phyloP scores from a whole-genome alignment of 805 yeast species.

The Metschnikowia noctiluminum region DNA sequence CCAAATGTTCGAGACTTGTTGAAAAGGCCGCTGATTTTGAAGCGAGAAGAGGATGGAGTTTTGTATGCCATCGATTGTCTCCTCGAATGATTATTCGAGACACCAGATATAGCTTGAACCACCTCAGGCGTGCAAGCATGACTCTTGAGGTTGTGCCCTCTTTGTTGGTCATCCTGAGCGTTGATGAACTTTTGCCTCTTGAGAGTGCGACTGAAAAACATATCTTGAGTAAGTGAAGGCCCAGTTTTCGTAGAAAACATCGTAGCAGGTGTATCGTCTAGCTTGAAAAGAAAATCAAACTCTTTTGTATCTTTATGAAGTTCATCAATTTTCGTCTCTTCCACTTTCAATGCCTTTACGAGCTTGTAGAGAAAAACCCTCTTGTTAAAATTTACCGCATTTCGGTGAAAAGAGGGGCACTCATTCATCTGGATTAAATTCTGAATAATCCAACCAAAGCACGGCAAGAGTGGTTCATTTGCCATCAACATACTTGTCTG shows the following conservation, averaged over 20 bases:
- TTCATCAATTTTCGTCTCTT: conserved; percentile 25
- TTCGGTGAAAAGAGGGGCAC: conserved; percentile 72
- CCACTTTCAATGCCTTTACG: conserved; percentile 37
- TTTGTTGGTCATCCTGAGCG: conserved; percentile 18
- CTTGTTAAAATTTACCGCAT: conserved; percentile 81
- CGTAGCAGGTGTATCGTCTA: conserved; percentile 36
- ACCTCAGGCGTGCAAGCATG: neutral
- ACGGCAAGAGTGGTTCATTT: conserved; percentile 61
- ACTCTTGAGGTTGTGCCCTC: conserved; percentile 6
- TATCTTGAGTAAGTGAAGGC: conserved; percentile 23
- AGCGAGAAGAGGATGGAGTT: conserved; percentile 37
- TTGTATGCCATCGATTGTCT: conserved; percentile 41
- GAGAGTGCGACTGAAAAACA: conserved; percentile 29
- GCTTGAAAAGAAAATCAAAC: conserved; percentile 52
- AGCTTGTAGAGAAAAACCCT: conserved; percentile 38
- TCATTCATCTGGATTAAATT: conserved; percentile 60
- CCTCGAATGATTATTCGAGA: conserved; percentile 28
- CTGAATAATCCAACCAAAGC: conserved; percentile 88
- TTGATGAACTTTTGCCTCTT: conserved; percentile 33
- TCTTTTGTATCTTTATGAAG: conserved; percentile 34
- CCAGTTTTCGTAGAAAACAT: conserved; percentile 36
- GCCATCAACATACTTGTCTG: conserved; percentile 29
- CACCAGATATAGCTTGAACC: neutral
- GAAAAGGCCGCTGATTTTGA: conserved; percentile 57
- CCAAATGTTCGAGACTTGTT: conserved; percentile 56